Evolutionary conservation across 148 eudicot genomes (phyloP), one percentile per base, ranked within the genome.

Genomic region (Persicaria tinctoria): DNA sequence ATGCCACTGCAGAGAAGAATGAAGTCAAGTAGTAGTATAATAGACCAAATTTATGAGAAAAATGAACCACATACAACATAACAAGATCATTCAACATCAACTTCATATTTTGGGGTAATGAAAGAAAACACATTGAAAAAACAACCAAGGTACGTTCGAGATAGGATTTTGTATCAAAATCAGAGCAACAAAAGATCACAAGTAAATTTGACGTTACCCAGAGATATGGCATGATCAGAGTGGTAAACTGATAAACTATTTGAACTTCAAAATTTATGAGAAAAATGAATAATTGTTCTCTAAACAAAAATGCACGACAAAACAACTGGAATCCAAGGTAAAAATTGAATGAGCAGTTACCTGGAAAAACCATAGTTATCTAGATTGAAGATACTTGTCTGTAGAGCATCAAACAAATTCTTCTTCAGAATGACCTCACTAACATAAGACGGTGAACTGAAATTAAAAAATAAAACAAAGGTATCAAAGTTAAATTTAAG

Each of bases 371-470:
- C 81, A 81, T 80, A 79, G 56, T 73, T 79, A 70, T 76, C 81
- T 56, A 80, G 76, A 75, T 80, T 77, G 76, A 87, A 90, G 45
- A 88, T 87, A 72, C 87, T 85, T 62, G 81, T 79, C 78, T 78
- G 84, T 32, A 76, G 80, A 76, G 89, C 85, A 85, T 95, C 96
- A 84, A 95, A 92, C 56, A 92, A 85, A 76, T 92, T 86, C 80
- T 82, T 77, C 85, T 84, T 90, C 86, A 87, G 62, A 55, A 81
- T 81, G 68, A 80, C 82, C 82, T 82, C 68, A 81, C 85, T 78
- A 70, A 89, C 90, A 74, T 82, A 87, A 79, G 91, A 87, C 14
- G 98, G 97, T 23, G 86, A 88, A 76, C 98, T 95, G 93, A 82
- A 87, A 71, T 71, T 12, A 71, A 46, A 49, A 49, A 10, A 20